Base-by-base conservation (phyloP, 495 filamentous ascomycete species). In the Podospora pseudopauciseta region DNA sequence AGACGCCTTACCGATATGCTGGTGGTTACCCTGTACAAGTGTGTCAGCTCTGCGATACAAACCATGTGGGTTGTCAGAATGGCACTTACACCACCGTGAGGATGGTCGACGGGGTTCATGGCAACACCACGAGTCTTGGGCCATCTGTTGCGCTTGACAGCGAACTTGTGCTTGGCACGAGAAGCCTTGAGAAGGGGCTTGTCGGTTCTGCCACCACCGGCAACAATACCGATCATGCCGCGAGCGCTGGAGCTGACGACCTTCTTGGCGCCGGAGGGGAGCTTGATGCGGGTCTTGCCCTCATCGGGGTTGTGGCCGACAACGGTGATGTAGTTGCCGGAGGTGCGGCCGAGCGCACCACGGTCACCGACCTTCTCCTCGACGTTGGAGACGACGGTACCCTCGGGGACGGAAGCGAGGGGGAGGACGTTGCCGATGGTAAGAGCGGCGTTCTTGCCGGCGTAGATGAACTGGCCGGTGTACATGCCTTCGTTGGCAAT, bases 401-500 rank as follows among this genome's bases (percentile, higher is more conserved):
- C 95, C 87, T 99, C 95, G 70, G 95, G 95, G 80, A 97, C 89
- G 75, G 91, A 92, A 77, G 86, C 87, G 68, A 99, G 88, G 71
- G 95, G 95, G 60, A 99, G 91, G 79, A 99, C 84, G 86, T 99
- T 99, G 80, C 95, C 95, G 79, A 99, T 88, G 77, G 89, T 98
- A 72, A 99, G 87, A 68, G 88, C 85, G 73, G 95, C 96, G 84
- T 96, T 92, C 91, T 99, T 99, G 80, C 95, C 95, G 81, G 94
- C 94, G 84, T 98, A 99, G 90, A 99, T 93, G 87, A 99, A 99
- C 85, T 97, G 94, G 74, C 95, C 95, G 71, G 95, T 97, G 92
- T 99, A 99, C 94, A 98, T 97, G 85, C 95, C 95, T 88, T 99
- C 95, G 85, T 97, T 98, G 81, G 96, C 95, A 80, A 99, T 98